Percentiles rank a stretch among this genome's conserved stretches.
Evolutionary conservation across 2,329 filamentous ascomycete genomes (phyloP).

Genomic region (Cytospora paraplurivora): DNA sequence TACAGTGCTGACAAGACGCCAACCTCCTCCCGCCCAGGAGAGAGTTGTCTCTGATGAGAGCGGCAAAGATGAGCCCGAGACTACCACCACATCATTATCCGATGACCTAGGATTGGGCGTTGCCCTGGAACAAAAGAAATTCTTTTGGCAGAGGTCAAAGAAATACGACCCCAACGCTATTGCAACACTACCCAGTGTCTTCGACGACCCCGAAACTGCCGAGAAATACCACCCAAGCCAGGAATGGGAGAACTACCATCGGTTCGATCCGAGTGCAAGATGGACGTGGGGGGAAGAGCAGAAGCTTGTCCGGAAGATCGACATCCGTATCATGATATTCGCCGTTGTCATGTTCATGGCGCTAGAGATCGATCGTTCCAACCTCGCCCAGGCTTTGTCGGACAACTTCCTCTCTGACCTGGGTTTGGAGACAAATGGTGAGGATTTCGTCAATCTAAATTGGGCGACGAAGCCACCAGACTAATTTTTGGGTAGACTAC

Average conservation of each 20-base stretch:
- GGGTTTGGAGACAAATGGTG: constrained; percentile 47
- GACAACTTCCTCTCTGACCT: constrained; percentile 51
- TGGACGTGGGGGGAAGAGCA: constrained; percentile 47
- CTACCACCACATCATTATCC: constrained; percentile 16
- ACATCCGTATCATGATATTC: constrained; percentile 49
- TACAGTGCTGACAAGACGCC: constrained; percentile 17
- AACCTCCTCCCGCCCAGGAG: neutral
- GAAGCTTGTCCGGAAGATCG: constrained; percentile 43
- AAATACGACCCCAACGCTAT: constrained; percentile 38
- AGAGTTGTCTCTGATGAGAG: neutral
- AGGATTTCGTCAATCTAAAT: neutral
- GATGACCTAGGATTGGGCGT: constrained; percentile 36
- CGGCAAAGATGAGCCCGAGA: constrained; percentile 18
- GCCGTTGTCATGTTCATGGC: constrained; percentile 53
- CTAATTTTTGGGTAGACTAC: constrained; percentile 38
- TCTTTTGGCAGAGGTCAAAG: constrained; percentile 39
- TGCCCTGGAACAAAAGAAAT: constrained; percentile 35
- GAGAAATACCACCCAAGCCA: constrained; percentile 40
- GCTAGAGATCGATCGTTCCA: constrained; percentile 53
- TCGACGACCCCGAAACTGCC: constrained; percentile 42
- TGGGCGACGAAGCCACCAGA: neutral
- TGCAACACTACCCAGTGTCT: constrained; percentile 42
- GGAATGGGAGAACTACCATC: constrained; percentile 45
- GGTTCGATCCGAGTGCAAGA: constrained; percentile 49
- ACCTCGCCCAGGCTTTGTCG: constrained; percentile 49